phyloP scores from a whole-genome alignment of 2,329 filamentous ascomycete genomes.

The Spiromastix sp. region DNA sequence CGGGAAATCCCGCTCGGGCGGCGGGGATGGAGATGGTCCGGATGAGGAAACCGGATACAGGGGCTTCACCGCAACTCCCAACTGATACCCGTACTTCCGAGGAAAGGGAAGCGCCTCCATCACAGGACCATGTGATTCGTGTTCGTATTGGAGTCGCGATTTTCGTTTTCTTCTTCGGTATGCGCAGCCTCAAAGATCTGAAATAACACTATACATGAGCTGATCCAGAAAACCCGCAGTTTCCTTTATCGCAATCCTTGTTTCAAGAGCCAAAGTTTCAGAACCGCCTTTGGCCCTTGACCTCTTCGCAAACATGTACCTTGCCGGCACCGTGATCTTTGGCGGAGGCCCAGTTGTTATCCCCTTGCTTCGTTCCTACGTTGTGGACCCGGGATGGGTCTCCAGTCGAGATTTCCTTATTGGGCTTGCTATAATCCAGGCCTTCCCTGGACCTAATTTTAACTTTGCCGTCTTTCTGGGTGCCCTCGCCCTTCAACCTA shows the following conservation, averaged over 20 bases:
- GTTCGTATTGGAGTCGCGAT: slow-evolving; percentile 17
- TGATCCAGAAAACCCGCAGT: slow-evolving; percentile 17
- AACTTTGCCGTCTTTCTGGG: slow-evolving; percentile 49
- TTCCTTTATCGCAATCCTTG: slow-evolving; percentile 48
- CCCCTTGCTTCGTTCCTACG: slow-evolving; percentile 47
- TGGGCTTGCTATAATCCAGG: slow-evolving; percentile 60
- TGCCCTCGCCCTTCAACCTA: slow-evolving; percentile 35
- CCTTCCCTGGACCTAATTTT: slow-evolving; percentile 51
- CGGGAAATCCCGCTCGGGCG: no score
- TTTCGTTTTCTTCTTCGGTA: slow-evolving; percentile 40
- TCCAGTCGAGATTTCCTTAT: slow-evolving; percentile 60
- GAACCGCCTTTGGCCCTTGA: slow-evolving; percentile 41
- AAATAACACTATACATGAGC: no score
- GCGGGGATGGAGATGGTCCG: no score
- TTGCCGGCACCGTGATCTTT: slow-evolving; percentile 60
- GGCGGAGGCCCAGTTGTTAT: slow-evolving; percentile 57
- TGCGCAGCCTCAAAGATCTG: slow-evolving; percentile 6
- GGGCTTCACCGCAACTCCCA: no score
- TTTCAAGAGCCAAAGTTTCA: slow-evolving; percentile 32
- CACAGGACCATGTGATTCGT: slow-evolving; percentile 7
- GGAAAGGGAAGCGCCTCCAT: neutral
- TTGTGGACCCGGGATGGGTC: slow-evolving; percentile 62
- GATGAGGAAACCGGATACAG: neutral
- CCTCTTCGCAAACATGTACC: slow-evolving; percentile 63
- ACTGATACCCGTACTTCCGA: neutral